phyloP scores from a whole-genome alignment of 1,284 basidiomycete genomes.

The Marasmius sp. region DNA sequence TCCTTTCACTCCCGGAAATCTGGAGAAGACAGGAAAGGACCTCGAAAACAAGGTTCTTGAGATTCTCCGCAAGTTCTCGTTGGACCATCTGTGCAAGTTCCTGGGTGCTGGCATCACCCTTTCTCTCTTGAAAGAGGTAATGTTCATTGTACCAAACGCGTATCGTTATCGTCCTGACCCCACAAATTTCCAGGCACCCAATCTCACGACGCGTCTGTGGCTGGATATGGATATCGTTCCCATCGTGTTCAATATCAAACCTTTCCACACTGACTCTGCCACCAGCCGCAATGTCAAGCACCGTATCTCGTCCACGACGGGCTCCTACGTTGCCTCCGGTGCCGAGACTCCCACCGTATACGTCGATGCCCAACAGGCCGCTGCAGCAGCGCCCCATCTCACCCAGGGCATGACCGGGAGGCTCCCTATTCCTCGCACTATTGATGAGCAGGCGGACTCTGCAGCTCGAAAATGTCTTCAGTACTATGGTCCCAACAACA shows the following conservation, averaged over 20 bases:
- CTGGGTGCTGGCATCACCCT: conserved; percentile 56
- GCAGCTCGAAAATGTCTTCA: conserved; percentile 79
- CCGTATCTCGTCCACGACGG: conserved; percentile 73
- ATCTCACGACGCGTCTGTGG: conserved; percentile 78
- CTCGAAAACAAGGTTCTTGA: conserved; percentile 65
- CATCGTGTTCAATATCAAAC: conserved; percentile 81
- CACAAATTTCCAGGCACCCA: conserved; percentile 51
- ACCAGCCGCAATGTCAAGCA: conserved; percentile 77
- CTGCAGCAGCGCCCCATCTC: conserved; percentile 38
- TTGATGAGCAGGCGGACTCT: conserved; percentile 82
- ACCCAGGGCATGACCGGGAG: conserved; percentile 50
- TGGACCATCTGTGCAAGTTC: conserved; percentile 80
- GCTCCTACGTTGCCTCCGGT: conserved; percentile 72
- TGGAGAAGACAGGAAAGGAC: conserved; percentile 50
- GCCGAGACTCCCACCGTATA: conserved; percentile 71
- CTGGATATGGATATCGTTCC: conserved; percentile 75
- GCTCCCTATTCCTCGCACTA: conserved; percentile 70
- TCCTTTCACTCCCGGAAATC: conserved; percentile 45
- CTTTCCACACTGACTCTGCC: conserved; percentile 73
- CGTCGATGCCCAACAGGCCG: conserved; percentile 30
- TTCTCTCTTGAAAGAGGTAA: conserved; percentile 41
- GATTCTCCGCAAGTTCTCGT: conserved; percentile 64
- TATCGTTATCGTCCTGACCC: conserved; percentile 15
- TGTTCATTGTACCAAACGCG: neutral
- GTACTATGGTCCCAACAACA: conserved; percentile 79